Evolutionary conservation across 305 asterid genomes (phyloP), one percentile per base, ranked within the genome.

Genomic region (Fraxinus floribunda): DNA sequence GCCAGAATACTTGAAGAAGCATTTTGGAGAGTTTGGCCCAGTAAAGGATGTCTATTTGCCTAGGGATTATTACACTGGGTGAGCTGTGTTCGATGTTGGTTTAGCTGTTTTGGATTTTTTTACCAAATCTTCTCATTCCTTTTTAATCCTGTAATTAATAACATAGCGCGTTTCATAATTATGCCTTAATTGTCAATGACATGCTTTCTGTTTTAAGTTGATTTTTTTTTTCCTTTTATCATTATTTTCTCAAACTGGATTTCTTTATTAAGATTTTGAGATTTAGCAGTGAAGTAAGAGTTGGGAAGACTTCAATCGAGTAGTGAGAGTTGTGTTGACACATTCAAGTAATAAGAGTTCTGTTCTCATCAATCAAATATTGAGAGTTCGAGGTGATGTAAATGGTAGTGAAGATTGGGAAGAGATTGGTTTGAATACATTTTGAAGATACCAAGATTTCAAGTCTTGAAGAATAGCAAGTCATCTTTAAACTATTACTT

Each of bases 21-120:
- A 97, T 1, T 95, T 94, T 30, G 97, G 96, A 41, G 96, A 94
- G 32, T 95, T 94, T 90, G 99, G 99, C 32, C 97, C 92, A 9
- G 60, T 94, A 34, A 95, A 95, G 88, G 99, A 95, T 57, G 80
- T 94, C 71, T 95, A 95, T 84, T 86, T 95, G 85, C 99, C 99
- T 18, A 86, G 95, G 89, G 99, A 95, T 86, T 95, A 95, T 75
- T 89, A 95, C 88, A 90, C 98, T 80, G 97, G 98, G 99, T 95
- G 93, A 95, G 98, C 88, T 82, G 88, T 46, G 76, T 35, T 81
- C 29, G 79, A 20, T 5, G 26, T 6, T 5, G 70, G 13, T 6
- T 60, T 52, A 4, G 2, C 22, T 8, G 18, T 38, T 26, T 22
- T 41, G 64, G 15, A 38, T 39, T 35, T 44, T 39, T 7, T 52